Evolutionary conservation across 2,329 filamentous ascomycete species (phyloP), one percentile per base, ranked within the genome.

Genomic region (Pezicula radicicola): DNA sequence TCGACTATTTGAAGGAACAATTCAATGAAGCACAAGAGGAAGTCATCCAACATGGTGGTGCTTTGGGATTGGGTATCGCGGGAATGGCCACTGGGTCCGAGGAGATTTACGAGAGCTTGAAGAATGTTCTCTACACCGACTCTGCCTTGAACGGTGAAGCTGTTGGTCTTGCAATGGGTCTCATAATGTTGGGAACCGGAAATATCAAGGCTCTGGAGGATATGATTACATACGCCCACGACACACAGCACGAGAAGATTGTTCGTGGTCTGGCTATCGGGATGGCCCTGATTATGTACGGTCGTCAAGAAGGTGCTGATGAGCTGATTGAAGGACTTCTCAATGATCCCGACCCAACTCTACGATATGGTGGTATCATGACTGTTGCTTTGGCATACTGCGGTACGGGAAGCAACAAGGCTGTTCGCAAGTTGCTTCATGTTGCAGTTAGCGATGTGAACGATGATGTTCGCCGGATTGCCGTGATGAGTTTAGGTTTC

Each of bases 241-340:
- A 99, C 61, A 99, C 94, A 1, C 93, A 95, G 56, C 94, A 99
- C 73, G 94, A 99, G 77, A 99, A 99, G 81, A 97, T 96, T 66
- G 91, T 99, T 21, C 91, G 94, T 46, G 94, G 94, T 67, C 83
- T 97, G 54, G 93, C 94, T 30, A 83, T 99, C 60, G 94, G 94
- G 53, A 97, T 99, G 91, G 91, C 94, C 10, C 78, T 99, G 54
- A 96, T 99, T 75, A 97, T 97, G 93, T 99, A 94, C 63, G 91
- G 88, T 45, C 88, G 91, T 54, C 92, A 97, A 72, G 94, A 99
- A 71, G 88, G 88, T 57, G 94, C 94, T 12, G 94, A 99, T 70
- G 89, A 94, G 65, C 82, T 97, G 62, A 95, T 99, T 60, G 93
- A 96, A 66, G 91, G 90, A 45, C 84, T 99, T 2, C 80, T 99